Evolutionary conservation across 495 filamentous ascomycete genomes (phyloP).

Genomic region (Penicillium soppii): DNA sequence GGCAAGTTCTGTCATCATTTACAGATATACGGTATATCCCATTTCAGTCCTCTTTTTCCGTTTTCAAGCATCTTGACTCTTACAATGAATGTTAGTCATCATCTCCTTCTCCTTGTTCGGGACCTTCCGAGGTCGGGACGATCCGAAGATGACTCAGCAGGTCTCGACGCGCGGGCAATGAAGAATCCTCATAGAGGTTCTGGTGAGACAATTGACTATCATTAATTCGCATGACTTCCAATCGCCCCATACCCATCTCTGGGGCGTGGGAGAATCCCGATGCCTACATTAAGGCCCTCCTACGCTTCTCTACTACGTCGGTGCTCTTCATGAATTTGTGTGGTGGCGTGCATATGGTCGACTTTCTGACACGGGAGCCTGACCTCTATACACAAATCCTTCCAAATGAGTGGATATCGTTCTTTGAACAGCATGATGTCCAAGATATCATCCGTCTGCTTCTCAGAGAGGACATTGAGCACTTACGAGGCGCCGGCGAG

Average conservation of each 20-base stretch:
- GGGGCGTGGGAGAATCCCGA: conserved; percentile 58
- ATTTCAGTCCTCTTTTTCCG: no score
- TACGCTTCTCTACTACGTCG: conserved; percentile 71
- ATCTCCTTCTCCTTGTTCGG: no score
- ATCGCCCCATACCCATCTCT: conserved; percentile 55
- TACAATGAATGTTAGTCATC: no score
- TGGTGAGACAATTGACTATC: not conserved
- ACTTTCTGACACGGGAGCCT: conserved; percentile 88
- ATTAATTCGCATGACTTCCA: conserved; percentile 17
- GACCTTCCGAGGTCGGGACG: no score
- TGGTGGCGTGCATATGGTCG: conserved; percentile 91
- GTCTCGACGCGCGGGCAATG: no score
- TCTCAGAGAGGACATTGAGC: conserved; percentile 66
- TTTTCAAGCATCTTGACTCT: no score
- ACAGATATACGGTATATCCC: no score
- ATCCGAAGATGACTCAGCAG: no score
- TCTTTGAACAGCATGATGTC: conserved; percentile 66
- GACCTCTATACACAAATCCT: conserved; percentile 73
- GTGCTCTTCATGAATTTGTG: conserved; percentile 83
- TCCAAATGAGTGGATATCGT: conserved; percentile 76
- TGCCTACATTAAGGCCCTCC: conserved; percentile 73
- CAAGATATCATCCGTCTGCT: conserved; percentile 76
- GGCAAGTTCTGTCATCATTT: no score
- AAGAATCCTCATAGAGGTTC: not conserved
- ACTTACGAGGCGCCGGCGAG: conserved; percentile 11